Base-by-base conservation (phyloP, 2,329 filamentous ascomycete genomes). In the Aciculosporium take region DNA sequence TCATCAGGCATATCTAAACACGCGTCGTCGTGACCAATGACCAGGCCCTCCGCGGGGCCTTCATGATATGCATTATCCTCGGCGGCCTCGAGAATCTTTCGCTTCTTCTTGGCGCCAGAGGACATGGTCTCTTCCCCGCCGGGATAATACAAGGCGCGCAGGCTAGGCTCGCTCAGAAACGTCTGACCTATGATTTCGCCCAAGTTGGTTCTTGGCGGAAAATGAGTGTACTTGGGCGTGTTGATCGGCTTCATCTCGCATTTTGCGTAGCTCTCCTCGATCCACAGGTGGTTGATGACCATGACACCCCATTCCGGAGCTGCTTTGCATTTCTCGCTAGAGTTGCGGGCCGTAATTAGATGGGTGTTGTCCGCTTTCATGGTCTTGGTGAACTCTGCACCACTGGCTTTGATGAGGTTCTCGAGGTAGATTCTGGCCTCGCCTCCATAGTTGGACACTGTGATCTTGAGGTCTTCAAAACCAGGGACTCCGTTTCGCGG, bases 291-390 rank as follows among this genome's bases (percentile, higher is more conserved):
- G 58, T 96, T 98, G 52, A 94, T 68, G 52, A 94, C 81, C 43
- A 86, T 68, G 41, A 96, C 80, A 40, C 82, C 81, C 91, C 91
- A 98, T 62, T 96, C 91, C 46, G 77, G 75, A 0, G 91, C 91
- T 1, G 91, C 91, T 29, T 82, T 79, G 58, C 84, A 95, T 61
- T 98, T 98, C 56, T 96, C 91, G 54, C 89, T 93, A 43, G 78
- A 77, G 44, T 81, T 78, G 51, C 94, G 83, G 4, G 91, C 91
- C 0, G 89, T 94, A 53, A 98, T 81, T 1, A 98, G 74, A 62
- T 98, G 91, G 0, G 88, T 96, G 58, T 98, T 96, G 47, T 95
- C 87, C 49, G 83, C 77, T 59, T 86, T 93, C 77, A 98, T 84
- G 0, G 86, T 93, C 64, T 93, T 94, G 24, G 91, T 98, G 56